Evolutionary conservation across 176 grass and related monocot species (phyloP), one percentile per base, ranked within the genome.

Genomic region (Guadua angustifolia): DNA sequence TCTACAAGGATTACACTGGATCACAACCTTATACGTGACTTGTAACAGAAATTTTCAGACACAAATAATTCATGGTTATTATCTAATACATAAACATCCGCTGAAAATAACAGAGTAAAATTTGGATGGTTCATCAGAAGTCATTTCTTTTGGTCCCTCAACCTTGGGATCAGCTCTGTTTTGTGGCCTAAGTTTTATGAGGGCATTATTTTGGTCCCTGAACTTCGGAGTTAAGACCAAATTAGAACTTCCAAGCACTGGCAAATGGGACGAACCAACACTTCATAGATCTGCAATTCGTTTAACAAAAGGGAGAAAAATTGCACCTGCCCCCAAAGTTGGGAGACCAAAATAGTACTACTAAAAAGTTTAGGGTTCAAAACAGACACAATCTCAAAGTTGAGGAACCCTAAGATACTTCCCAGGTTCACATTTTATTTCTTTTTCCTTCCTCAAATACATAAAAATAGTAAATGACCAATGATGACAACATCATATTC

Each of bases 401-500:
- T 70, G 63, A 69, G 29, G 43, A 81, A 80, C 56, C 22, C 75
- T 76, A 81, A 76, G 33, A 50, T 75, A 67, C 19, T 80, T 51
- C 55, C n/a, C 75, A 84, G 32, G 42, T 69, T 75, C 69, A 77
- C 46, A 32, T 22, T 46, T 86, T 42, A 6, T 14, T 72, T 46
- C 80, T 42, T 66, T 25, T 42, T 66, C 18, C 46, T 56, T 84
- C 40, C 26, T 74, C 39, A 40, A 64, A 71, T 76, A 77, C 40
- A 6, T 65, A 45, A 78, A 57, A 26, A 33, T n/a, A 73, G n/a
- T 44, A 77, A 75, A 90, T 17, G 61, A 39, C 50, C 19, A 38
- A 79, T 68, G 53, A 89, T 85, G 60, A 69, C 2, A 74, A 22
- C 70, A 81, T 59, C 33, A 63, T 52, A 82, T 56, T 42, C 25